Percentiles rank a stretch among this genome's conserved stretches.
phyloP scores from a whole-genome alignment of 2,329 filamentous ascomycete species.

The Akanthomyces dipterigenus region DNA sequence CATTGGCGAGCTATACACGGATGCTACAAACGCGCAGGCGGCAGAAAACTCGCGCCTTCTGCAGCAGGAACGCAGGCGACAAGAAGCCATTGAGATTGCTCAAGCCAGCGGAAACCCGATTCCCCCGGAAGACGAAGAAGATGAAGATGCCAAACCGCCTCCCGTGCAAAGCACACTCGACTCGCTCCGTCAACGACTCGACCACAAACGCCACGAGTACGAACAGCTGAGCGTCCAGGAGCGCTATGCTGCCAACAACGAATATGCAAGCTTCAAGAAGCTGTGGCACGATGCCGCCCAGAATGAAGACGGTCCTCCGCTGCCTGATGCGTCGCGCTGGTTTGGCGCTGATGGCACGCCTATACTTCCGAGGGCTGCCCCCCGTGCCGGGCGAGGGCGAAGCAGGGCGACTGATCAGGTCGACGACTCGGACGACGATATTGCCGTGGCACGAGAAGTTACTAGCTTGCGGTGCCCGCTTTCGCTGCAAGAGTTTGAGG shows the following conservation, averaged over 20 bases:
- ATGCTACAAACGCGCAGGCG: slow-evolving; percentile 21
- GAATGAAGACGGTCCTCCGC: slow-evolving; percentile 40
- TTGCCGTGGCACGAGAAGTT: slow-evolving; percentile 57
- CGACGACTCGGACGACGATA: slow-evolving; percentile 58
- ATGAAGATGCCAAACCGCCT: slow-evolving; percentile 18
- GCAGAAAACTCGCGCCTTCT: slow-evolving; percentile 11
- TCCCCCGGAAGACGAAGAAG: slow-evolving; percentile 19
- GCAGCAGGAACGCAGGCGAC: slow-evolving; percentile 7
- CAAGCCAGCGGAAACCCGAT: slow-evolving; percentile 14
- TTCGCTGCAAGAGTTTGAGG: slow-evolving; percentile 55
- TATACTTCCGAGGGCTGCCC: slow-evolving; percentile 23
- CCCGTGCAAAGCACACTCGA: slow-evolving; percentile 22
- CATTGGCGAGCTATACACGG: slow-evolving; percentile 29
- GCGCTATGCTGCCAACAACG: slow-evolving; percentile 50
- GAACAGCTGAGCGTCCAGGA: slow-evolving; percentile 32
- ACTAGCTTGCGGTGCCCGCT: slow-evolving; percentile 65
- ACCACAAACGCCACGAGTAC: slow-evolving; percentile 37
- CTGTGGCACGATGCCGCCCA: slow-evolving; percentile 49
- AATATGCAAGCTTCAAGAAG: slow-evolving; percentile 54
- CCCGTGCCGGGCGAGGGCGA: slow-evolving; percentile 6
- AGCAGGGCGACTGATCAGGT: slow-evolving; percentile 20
- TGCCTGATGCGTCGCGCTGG: slow-evolving; percentile 49
- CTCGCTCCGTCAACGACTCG: slow-evolving; percentile 30
- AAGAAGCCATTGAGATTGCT: slow-evolving; percentile 11
- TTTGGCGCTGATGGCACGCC: slow-evolving; percentile 42